Evolutionary conservation across 768 basidiomycete genomes (phyloP), one percentile per base, ranked within the genome.

Genomic region (Rhodotorula graminis): DNA sequence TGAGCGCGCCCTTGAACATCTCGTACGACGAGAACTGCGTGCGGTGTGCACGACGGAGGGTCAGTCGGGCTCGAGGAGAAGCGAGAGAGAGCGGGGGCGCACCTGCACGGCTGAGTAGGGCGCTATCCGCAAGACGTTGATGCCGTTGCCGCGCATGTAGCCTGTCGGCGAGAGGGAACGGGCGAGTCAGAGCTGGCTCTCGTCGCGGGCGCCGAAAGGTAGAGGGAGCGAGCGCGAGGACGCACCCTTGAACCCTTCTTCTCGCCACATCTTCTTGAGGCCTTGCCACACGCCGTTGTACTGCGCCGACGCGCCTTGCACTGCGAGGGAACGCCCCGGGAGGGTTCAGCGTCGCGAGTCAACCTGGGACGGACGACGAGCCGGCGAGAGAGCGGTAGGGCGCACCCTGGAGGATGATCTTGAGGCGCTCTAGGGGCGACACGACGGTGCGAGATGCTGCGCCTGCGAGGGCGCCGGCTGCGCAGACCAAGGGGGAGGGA

Each of bases 51-150:
- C 37, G 37, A n/a, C n/a, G 37, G 37, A 37, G 37, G 37, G 37
- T 37, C 37, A 37, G 37, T n/a, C n/a, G 37, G 37, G 4, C 37
- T 9, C 37, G 37, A 37, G 4, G 37, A 37, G 37, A 9, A 37
- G 37, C 5, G 37, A 37, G 37, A 37, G 37, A 70, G 67, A 52
- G 61, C 33, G 67, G 81, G 81, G 77, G 83, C 56, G 25, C 18
- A 66, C 65, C 75, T 85, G 84, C 27, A 84, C 82, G 5, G 81
- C 83, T 18, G 77, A 84, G 75, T 97, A 98, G 21, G 95, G 95
- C 76, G 96, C 88, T 77, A 98, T 98, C 69, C 95, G 85, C 77
- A 93, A 77, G 81, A 91, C 92, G 82, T 93, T 94, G 80, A 77
- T 72, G n/a, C 76, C 71, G 57, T 97, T 97, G 8, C 95, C 95